Evolutionary conservation across 2,329 filamentous ascomycete species (phyloP).

Genomic region (Claviceps sp.): DNA sequence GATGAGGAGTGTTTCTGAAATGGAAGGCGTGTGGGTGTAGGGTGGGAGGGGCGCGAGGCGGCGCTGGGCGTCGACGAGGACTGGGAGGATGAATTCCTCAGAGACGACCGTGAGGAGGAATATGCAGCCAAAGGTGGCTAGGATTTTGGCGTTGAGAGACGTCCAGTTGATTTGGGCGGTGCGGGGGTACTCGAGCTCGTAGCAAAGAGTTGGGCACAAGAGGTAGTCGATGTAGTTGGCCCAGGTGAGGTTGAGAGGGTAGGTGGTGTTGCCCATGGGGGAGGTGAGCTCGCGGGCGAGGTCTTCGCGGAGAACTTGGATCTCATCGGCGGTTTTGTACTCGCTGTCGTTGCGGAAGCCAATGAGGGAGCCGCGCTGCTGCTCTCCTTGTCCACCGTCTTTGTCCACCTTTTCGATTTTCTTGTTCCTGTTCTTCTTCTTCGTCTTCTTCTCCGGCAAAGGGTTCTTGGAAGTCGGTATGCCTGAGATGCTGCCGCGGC

Average conservation of each 20-base stretch:
- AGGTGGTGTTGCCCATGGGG: conserved; percentile 77
- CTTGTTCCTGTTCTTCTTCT: too few species aligned
- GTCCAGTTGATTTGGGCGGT: conserved; percentile 62
- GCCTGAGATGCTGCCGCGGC: conserved; percentile 26
- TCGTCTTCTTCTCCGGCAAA: conserved; percentile 2
- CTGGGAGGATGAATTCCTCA: conserved; percentile 90
- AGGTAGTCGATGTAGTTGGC: conserved; percentile 77
- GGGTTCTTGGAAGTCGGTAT: conserved; percentile 12
- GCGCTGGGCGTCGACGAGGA: conserved; percentile 56
- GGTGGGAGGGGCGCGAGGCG: conserved; percentile 32
- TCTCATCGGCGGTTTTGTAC: conserved; percentile 26
- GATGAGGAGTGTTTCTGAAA: conserved; percentile 60
- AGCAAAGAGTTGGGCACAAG: conserved; percentile 89
- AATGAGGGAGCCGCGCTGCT: neutral
- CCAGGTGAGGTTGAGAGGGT: conserved; percentile 76
- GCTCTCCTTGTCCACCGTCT: too few species aligned
- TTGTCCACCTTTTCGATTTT: too few species aligned
- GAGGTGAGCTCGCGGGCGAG: conserved; percentile 85
- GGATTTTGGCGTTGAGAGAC: conserved; percentile 69
- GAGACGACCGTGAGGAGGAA: conserved; percentile 84
- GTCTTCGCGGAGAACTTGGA: conserved; percentile 66
- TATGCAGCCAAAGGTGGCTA: conserved; percentile 91
- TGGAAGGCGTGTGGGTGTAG: conserved; percentile 17
- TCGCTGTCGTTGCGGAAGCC: conserved; percentile 3
- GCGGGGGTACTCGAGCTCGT: conserved; percentile 92